These are phyloP conservation scores for Erigeron canadensis DNA, from an alignment of 129 eudicot species.

Conservation along the genomic window DNA sequence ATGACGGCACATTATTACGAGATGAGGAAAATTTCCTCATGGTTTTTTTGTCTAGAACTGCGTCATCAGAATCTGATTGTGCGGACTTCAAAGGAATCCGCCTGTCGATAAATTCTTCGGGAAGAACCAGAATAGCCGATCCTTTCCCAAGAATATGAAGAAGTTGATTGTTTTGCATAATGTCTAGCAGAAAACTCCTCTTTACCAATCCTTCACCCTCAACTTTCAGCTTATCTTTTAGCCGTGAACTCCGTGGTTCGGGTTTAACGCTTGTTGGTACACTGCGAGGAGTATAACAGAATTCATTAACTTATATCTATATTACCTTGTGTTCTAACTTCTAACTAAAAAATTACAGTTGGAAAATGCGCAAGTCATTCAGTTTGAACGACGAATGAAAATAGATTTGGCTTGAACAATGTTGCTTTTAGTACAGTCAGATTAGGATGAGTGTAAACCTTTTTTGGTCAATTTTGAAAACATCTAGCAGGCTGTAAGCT, in stretches of 20 bases:
- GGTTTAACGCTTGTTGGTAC: constrained; percentile 49
- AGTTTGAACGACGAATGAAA: not conserved
- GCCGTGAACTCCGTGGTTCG: constrained; percentile 81
- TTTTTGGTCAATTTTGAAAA: constrained; percentile 4
- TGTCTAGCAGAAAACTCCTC: constrained; percentile 67
- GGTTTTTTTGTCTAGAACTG: constrained; percentile 33
- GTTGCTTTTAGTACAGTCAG: not conserved
- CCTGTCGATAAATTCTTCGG: constrained; percentile 49
- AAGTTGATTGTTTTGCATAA: constrained; percentile 60
- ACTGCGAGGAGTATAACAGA: constrained; percentile 38
- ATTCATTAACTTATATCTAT: constrained; percentile 7
- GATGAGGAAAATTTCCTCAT: constrained; percentile 41
- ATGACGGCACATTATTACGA: constrained; percentile 26
- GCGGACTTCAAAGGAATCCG: constrained; percentile 41
- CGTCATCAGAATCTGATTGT: constrained; percentile 34
- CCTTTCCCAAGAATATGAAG: constrained; percentile 77
- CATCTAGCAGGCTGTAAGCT: not conserved
- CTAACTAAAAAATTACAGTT: not conserved
- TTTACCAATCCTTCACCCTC: constrained; percentile 84
- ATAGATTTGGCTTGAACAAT: not conserved
- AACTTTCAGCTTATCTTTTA: constrained; percentile 71
- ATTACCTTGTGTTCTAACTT: not conserved
- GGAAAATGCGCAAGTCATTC: not conserved
- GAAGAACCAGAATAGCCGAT: constrained; percentile 65
- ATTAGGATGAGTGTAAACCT: not conserved